Conservation (phyloP, 495 filamentous ascomycete genomes). For the Penicillium egyptiacum region DNA sequence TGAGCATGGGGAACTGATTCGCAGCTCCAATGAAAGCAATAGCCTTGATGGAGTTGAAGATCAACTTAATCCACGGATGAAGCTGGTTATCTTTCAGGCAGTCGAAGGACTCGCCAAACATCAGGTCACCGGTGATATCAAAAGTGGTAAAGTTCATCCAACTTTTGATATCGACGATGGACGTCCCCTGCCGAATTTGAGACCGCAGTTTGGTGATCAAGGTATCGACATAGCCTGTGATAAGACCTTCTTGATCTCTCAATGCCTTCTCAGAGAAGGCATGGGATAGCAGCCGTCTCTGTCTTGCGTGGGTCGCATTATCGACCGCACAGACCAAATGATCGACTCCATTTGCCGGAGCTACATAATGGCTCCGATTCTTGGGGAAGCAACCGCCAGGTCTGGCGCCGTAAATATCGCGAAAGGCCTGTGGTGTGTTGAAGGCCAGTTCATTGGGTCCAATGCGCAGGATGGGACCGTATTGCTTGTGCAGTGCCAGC, state of each 20-base stretch:
- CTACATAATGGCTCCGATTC: constrained; percentile 24
- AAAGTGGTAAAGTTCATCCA: constrained; percentile 47
- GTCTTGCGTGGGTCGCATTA: constrained; percentile 32
- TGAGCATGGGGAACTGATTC: constrained; percentile 34
- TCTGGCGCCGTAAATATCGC: constrained; percentile 57
- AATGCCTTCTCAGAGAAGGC: constrained; percentile 51
- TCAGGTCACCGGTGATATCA: constrained; percentile 49
- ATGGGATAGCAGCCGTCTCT: constrained; percentile 41
- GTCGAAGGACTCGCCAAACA: constrained; percentile 52
- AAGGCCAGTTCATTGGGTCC: constrained; percentile 58
- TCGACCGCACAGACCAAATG: constrained; percentile 25
- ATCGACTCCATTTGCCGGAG: constrained; percentile 25
- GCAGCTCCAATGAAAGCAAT: constrained; percentile 23
- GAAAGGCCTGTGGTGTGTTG: constrained; percentile 52
- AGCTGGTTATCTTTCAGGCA: constrained; percentile 41
- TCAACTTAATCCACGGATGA: constrained; percentile 49
- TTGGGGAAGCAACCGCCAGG: constrained; percentile 32
- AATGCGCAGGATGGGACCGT: constrained; percentile 55
- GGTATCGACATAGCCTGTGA: constrained; percentile 41
- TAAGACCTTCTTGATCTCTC: constrained; percentile 35
- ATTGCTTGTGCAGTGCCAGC: constrained; percentile 33
- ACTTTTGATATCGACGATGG: constrained; percentile 23
- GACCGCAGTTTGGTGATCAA: constrained; percentile 35
- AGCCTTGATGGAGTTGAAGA: constrained; percentile 38
- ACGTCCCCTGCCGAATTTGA: neutral